Evolutionary conservation across 345 rosid genomes (phyloP).

Genomic region (Lepidium aucheri): DNA sequence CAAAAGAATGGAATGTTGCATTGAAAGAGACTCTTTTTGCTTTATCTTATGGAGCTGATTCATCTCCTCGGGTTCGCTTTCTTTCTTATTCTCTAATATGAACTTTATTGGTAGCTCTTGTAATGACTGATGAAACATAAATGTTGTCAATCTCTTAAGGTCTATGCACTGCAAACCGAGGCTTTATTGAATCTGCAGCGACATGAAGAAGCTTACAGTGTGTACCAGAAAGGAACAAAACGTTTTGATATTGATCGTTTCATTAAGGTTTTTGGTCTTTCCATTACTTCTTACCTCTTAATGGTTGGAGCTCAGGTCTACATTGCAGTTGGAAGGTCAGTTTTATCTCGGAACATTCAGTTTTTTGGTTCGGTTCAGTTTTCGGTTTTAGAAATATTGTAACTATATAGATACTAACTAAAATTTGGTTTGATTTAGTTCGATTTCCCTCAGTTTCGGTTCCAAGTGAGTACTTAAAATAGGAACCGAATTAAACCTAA

Average conservation of each 20-base stretch:
- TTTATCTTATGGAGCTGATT: constrained; percentile 48
- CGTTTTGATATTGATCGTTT: constrained; percentile 32
- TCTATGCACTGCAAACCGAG: constrained; percentile 52
- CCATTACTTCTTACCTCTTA: constrained; percentile 32
- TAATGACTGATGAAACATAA: not conserved
- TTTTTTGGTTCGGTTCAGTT: too few relatives aligned
- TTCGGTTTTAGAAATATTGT: too few relatives aligned
- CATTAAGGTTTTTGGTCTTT: constrained; percentile 41
- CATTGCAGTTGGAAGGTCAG: constrained; percentile 67
- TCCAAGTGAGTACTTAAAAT: too few relatives aligned
- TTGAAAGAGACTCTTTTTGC: constrained; percentile 39
- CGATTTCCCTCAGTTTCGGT: too few relatives aligned
- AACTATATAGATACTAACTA: too few relatives aligned
- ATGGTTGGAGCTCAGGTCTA: constrained; percentile 46
- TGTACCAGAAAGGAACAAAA: constrained; percentile 38
- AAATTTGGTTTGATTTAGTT: too few relatives aligned
- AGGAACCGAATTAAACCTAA: too few relatives aligned
- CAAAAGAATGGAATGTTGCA: constrained; percentile 41
- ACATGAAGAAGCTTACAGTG: constrained; percentile 49
- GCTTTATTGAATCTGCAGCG: constrained; percentile 49
- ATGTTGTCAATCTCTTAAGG: constrained; percentile 21
- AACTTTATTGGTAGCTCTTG: not conserved
- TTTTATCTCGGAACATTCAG: not conserved
- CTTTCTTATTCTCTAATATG: not conserved
- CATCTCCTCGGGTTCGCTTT: constrained; percentile 47